Base-by-base conservation (phyloP, 768 basidiomycete species). In the Panellus pusillus region DNA sequence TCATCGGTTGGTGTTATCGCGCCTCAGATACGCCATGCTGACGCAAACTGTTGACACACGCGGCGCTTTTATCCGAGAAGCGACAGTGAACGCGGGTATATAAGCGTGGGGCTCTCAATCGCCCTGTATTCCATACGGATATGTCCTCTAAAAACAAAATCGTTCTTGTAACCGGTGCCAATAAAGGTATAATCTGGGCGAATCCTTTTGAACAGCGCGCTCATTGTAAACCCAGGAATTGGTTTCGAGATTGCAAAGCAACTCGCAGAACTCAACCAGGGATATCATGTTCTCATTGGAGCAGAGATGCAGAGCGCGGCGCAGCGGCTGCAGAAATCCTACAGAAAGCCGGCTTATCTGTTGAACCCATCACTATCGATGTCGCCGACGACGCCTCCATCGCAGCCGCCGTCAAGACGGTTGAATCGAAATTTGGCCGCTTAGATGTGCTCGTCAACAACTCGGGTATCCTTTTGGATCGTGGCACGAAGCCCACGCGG, bases 91-190 rank as follows among this genome's bases (percentile, higher is more conserved):
- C 24, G 24, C 24, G 2, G 24, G 24, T 24, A 24, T 24, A 24
- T 24, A 24, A 24, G 24, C 6, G 24, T 6, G 24, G 24, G 24
- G 24, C 24, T 24, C 6, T 24, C 24, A 24, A 6, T 24, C 24
- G 24, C 24, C 24, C 24, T 24, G 24, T 24, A 24, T 24, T 6
- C 24, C 24, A 24, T 24, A 24, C 24, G 24, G 7, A 37, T n/a
- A 40, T 40, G 39, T 40, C 19, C n/a, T 15, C 39, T 15, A 9
- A 4, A 4, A 15, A 20, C 2, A 50, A 42, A 32, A 44, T 55
- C 32, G 44, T 37, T 67, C 72, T 57, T 29, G 37, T 57, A 19
- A 57, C 55, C 39, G 54, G 55, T 24, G 49, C 55, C 32, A 57
- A 57, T 32, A 52, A 52, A 19, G 44, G 39, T 40, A 20, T 3